Base-by-base conservation (phyloP, 2,329 filamentous ascomycete species). In the Eurotiales sp. region DNA sequence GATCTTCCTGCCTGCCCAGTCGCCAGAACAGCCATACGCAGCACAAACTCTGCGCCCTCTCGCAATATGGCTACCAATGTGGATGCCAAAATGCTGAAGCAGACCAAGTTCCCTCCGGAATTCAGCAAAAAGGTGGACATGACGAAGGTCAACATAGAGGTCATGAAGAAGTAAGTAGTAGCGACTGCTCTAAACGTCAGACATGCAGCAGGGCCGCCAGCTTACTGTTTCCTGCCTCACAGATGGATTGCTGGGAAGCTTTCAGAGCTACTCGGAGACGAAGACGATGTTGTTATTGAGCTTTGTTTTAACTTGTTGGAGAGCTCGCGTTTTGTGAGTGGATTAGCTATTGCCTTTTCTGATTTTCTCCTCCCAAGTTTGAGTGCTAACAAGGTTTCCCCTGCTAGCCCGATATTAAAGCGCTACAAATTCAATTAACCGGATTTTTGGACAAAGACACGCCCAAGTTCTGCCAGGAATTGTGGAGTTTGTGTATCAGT, bases 81-180 rank as follows among this genome's bases (percentile, higher is more conserved):
- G 56, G 92, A 96, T 71, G 86, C 88, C 58, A 95, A 95, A 77
- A 82, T 95, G 63, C 76, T 96, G 51, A 88, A 86, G 78, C 85
- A 86, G 70, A 97, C 91, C 51, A 96, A 95, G 66, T 97, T 96
- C 58, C 93, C 93, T 41, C 80, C 86, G 7, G 90, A 96, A 66
- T 99, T 97, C 74, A 92, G 82, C 66, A 85, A 88, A 68, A 96
- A 96, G 76, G 93, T 99, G 58, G 91, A 99, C 76, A 96, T 95
- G 83, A 83, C 85, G 61, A 97, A 97, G 76, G 90, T 99, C 71
- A 96, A 99, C 67, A 78, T 96, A 46, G 90, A 95, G 70, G 88
- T 99, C 51, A 95, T 99, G 84, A 96, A 96, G 80, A 95, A 93
- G 88, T 95, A 67, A 65, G 85, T 23, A 54, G 29, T 46, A 42